These are phyloP conservation scores for Aspergillaceae sp. DNA, from an alignment of 2,329 filamentous ascomycete species.

Conservation along the genomic window DNA sequence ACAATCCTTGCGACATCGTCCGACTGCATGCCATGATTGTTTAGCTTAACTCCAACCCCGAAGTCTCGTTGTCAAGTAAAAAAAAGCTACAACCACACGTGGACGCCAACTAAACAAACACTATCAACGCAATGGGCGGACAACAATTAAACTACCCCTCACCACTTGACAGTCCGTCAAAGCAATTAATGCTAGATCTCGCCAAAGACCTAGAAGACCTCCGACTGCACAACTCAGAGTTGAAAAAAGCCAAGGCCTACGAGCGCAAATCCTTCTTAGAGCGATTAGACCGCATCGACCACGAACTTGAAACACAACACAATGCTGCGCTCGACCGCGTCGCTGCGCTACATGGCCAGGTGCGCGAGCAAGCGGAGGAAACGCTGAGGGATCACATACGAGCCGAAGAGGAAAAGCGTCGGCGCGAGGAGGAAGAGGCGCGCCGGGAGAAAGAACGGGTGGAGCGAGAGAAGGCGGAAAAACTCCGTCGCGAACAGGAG, in stretches of 20 bases:
- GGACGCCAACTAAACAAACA: neutral
- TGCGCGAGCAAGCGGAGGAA: conserved; percentile 49
- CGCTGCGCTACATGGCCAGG: conserved; percentile 56
- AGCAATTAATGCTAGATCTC: conserved; percentile 34
- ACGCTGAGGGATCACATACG: conserved; percentile 42
- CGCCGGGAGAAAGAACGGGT: conserved; percentile 26
- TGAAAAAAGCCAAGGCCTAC: conserved; percentile 37
- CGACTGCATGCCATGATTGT: too few species aligned
- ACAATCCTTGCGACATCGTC: too few species aligned
- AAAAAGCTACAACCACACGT: too few species aligned
- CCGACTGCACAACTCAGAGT: conserved; percentile 33
- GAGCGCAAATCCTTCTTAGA: conserved; percentile 43
- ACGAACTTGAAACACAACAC: conserved; percentile 56
- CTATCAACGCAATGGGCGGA: conserved; percentile 17
- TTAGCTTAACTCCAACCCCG: too few species aligned
- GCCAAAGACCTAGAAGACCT: conserved; percentile 34
- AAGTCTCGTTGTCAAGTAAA: too few species aligned
- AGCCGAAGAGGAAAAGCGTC: conserved; percentile 31
- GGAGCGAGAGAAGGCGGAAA: conserved; percentile 26
- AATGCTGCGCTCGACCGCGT: conserved; percentile 58
- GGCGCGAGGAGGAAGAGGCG: conserved; percentile 28
- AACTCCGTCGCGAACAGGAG: conserved; percentile 24
- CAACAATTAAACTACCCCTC: conserved; percentile 17
- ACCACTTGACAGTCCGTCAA: conserved; percentile 31
- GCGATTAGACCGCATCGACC: conserved; percentile 53